Evolutionary conservation across 2,329 filamentous ascomycete species (phyloP).

Genomic region (Fusarium sp.): DNA sequence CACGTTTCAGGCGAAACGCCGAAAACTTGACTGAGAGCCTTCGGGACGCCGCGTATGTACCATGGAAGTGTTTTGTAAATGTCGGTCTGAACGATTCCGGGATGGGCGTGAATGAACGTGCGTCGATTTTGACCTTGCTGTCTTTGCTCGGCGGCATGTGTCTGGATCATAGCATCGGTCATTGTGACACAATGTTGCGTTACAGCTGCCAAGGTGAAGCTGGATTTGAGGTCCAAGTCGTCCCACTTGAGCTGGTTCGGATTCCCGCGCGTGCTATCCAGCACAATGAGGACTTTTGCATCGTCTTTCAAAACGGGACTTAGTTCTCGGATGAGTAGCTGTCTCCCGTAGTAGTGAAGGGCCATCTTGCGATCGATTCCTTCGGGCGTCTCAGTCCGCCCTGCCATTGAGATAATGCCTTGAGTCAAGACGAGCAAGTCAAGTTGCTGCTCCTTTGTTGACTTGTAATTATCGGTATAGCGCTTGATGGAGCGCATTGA

Average conservation of each 20-base stretch:
- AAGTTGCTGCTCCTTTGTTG: slow-evolving; percentile 43
- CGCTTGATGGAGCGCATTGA: slow-evolving; percentile 50
- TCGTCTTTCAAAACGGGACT: slow-evolving; percentile 50
- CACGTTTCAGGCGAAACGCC: slow-evolving; percentile 43
- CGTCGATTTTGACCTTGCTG: slow-evolving; percentile 12
- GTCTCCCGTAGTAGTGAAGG: slow-evolving; percentile 60
- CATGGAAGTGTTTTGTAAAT: slow-evolving; percentile 46
- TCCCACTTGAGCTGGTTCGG: slow-evolving; percentile 51
- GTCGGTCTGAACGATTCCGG: slow-evolving; percentile 53
- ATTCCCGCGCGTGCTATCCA: slow-evolving; percentile 48
- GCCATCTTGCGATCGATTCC: slow-evolving; percentile 59
- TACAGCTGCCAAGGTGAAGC: slow-evolving; percentile 49
- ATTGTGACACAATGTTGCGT: slow-evolving; percentile 53
- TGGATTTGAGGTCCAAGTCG: slow-evolving; percentile 54
- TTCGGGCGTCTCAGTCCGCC: slow-evolving; percentile 55
- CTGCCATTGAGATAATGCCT: slow-evolving; percentile 51
- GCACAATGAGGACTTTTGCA: slow-evolving; percentile 56
- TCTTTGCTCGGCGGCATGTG: slow-evolving; percentile 44
- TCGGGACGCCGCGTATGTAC: slow-evolving; percentile 38
- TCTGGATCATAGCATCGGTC: slow-evolving; percentile 54
- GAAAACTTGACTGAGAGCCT: slow-evolving; percentile 34
- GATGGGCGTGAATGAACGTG: slow-evolving; percentile 55
- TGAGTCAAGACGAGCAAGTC: slow-evolving; percentile 55
- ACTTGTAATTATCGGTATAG: slow-evolving; percentile 46
- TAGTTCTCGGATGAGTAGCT: slow-evolving; percentile 57